phyloP scores from a whole-genome alignment of 2,329 filamentous ascomycete genomes.

The Diplodia intermedia region DNA sequence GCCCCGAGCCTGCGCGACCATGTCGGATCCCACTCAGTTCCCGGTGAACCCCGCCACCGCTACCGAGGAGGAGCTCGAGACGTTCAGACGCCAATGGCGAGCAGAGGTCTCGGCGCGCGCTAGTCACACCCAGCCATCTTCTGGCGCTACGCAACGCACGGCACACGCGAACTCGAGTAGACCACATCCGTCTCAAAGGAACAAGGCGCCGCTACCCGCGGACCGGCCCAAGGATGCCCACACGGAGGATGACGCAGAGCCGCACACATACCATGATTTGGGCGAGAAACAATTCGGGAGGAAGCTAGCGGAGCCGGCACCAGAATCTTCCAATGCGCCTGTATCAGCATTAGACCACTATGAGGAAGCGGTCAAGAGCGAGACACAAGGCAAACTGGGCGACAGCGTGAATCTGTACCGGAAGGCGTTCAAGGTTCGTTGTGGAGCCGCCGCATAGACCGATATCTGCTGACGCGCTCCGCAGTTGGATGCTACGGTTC shows the following conservation, averaged over 20 bases:
- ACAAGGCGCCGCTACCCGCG: conserved; percentile 36
- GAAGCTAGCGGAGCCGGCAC: conserved; percentile 51
- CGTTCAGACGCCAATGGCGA: conserved; percentile 84
- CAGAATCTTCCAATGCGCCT: conserved; percentile 58
- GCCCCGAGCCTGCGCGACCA: not conserved
- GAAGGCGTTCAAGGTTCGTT: conserved; percentile 81
- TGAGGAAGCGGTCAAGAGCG: conserved; percentile 87
- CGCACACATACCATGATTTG: conserved; percentile 54
- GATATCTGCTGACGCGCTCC: conserved; percentile 33
- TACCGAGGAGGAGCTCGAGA: conserved; percentile 74
- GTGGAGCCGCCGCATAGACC: not conserved
- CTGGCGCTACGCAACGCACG: conserved; percentile 33
- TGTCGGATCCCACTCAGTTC: conserved; percentile 19
- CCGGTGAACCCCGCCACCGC: conserved; percentile 23
- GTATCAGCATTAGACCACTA: conserved; percentile 88
- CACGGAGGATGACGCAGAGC: conserved; percentile 48
- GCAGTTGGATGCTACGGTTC: conserved; percentile 82
- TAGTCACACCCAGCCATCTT: conserved; percentile 37
- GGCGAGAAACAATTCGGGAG: conserved; percentile 55
- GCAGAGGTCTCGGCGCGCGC: conserved; percentile 71
- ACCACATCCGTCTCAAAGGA: conserved; percentile 35
- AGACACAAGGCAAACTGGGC: conserved; percentile 81
- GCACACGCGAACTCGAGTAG: conserved; percentile 35
- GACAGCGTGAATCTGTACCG: conserved; percentile 89
- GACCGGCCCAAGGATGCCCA: conserved; percentile 37